Evolutionary conservation across 345 rosid genomes (phyloP).

Genomic region (Schrenkiella parvula): DNA sequence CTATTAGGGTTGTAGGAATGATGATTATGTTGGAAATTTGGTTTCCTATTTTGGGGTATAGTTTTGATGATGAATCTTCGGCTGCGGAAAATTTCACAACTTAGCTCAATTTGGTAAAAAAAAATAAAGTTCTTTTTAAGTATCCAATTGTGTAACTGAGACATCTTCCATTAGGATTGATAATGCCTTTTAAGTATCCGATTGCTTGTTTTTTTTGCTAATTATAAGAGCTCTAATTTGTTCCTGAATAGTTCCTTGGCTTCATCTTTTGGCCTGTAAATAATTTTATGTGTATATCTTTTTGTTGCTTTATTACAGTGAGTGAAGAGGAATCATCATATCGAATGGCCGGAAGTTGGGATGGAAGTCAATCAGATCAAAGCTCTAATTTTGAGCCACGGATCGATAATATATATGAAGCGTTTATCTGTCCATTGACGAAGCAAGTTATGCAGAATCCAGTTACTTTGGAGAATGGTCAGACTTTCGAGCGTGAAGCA

Average conservation of each 20-base stretch:
- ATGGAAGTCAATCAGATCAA: constrained; percentile 75
- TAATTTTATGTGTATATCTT: not conserved
- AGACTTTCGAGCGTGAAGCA: constrained; percentile 87
- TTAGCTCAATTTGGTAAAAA: not conserved
- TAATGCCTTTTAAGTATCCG: not conserved
- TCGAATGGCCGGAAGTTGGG: constrained; percentile 60
- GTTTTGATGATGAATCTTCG: not conserved
- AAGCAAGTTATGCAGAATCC: constrained; percentile 88
- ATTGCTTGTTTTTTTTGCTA: not conserved
- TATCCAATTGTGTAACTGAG: too few relatives aligned
- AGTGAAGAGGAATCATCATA: constrained; percentile 29
- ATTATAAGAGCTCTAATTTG: not conserved
- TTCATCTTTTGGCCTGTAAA: not conserved
- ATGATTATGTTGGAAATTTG: not conserved
- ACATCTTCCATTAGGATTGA: too few relatives aligned
- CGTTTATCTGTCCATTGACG: constrained; percentile 90
- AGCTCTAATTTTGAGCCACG: constrained; percentile 65
- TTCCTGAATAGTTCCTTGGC: not conserved
- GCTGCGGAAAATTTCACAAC: not conserved
- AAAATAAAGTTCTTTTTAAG: too few relatives aligned
- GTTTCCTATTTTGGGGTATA: too few relatives aligned
- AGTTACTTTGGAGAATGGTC: constrained; percentile 82
- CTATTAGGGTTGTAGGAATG: not conserved
- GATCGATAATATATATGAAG: constrained; percentile 74
- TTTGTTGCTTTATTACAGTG: not conserved